Conservation (phyloP, 2,329 filamentous ascomycete species). For the Xylaria hypoxylon region DNA sequence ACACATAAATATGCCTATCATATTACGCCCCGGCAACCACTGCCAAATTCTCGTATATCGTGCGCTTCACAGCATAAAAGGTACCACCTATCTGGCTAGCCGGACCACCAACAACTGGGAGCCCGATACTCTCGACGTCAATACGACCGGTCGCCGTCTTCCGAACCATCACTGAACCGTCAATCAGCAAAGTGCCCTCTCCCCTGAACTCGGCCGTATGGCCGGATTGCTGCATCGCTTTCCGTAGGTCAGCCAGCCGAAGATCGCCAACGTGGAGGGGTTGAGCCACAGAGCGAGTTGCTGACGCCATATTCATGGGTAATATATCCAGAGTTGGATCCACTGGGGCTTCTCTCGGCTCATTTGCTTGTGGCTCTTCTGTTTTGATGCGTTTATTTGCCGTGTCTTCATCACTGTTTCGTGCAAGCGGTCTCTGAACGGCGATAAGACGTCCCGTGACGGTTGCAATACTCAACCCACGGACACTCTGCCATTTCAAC, state of each 20-base stretch:
- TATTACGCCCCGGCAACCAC: constrained; percentile 80
- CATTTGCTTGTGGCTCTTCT: constrained; percentile 47
- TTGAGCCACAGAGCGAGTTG: constrained; percentile 80
- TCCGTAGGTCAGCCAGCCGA: constrained; percentile 85
- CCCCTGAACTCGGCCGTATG: constrained; percentile 93
- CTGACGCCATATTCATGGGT: constrained; percentile 72
- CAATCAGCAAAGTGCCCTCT: constrained; percentile 90
- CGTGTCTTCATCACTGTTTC: constrained; percentile 61
- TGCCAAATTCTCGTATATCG: constrained; percentile 93
- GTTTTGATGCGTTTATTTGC: constrained; percentile 64
- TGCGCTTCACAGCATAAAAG: constrained; percentile 88
- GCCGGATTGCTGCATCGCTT: constrained; percentile 82
- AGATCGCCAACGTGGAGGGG: constrained; percentile 96
- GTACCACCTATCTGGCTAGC: constrained; percentile 67
- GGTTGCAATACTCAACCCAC: constrained; percentile 90
- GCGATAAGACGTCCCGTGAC: constrained; percentile 77
- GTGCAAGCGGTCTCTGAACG: constrained; percentile 54
- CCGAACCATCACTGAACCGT: constrained; percentile 86
- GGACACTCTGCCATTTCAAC: constrained; percentile 94
- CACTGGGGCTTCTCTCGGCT: constrained; percentile 43
- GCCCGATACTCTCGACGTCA: constrained; percentile 83
- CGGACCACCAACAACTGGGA: constrained; percentile 58
- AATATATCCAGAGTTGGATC: constrained; percentile 67
- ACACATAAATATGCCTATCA: constrained; percentile 3
- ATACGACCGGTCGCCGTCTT: constrained; percentile 90